Base-by-base conservation (phyloP, 2,329 filamentous ascomycete species). In the Colletotrichum lentis region DNA sequence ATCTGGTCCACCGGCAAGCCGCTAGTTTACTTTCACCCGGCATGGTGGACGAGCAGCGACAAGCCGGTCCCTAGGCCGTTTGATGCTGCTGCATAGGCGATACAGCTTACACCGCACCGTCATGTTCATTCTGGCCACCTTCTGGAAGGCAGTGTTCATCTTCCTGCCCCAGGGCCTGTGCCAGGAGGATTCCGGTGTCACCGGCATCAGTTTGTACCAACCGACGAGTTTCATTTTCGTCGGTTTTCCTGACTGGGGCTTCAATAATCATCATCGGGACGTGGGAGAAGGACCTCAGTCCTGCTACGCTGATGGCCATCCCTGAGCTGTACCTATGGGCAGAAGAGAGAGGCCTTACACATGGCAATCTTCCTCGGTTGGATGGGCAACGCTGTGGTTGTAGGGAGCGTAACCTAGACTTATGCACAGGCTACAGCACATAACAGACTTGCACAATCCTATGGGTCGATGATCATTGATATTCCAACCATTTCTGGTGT, bases 71-170 rank as follows among this genome's bases (percentile, higher is more conserved):
- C 79, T 97, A 18, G 88, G 93, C 68, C 91, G 92, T 64, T 81
- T 97, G 10, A 82, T 97, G 10, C 85, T 97, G 3, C 93, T 97
- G 1, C 93, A 97, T 75, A 93, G 93, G 0, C 85, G 93, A 12
- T 97, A 93, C 93, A 96, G 96, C 78, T 97, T 97, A 72, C 85
- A 95, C 43, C 87, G 93, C n/a, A 94, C 92, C 0, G 92, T 91
- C 80, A 94, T 94, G 75, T 97, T 97, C 76, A 93, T 94, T 1
- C 85, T 97, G 3, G 89, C 89, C 60, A 97, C 94, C 0, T 97
- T 97, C 77, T 97, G 94, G 94, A 97, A 97, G 76, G 86, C 89
- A 74, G 84, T 88, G 80, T 83, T 95, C 69, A 96, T 96, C 78
- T 96, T 96, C 76, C 83, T 96, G 3, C 91, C 92, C 0, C 92